Conservation (phyloP, 768 basidiomycete genomes). For the Leccinum broughii region DNA sequence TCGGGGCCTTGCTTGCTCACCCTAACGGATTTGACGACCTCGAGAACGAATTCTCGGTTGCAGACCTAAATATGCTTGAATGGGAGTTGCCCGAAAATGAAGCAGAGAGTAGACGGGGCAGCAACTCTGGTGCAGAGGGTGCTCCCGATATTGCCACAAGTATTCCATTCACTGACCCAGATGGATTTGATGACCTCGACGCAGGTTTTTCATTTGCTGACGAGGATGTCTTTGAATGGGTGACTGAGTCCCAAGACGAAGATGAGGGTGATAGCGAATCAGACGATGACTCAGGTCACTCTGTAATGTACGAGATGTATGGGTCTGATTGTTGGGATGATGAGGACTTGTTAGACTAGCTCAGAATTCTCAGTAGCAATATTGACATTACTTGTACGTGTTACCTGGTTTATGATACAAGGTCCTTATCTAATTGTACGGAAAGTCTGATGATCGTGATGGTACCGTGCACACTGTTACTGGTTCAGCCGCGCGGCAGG, state of each 20-base stretch:
- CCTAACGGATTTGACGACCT: not conserved
- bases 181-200: not conserved
- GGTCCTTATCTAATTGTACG: no score
- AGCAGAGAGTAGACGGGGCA: not conserved
- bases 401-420: no score
- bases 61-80: not conserved
- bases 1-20: not conserved
- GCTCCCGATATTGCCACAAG: not conserved
- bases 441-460: no score
- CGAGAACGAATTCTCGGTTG: not conserved
- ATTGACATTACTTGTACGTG: no score
- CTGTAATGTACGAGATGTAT: not conserved
- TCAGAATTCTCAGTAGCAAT: no score
- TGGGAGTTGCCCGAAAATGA: not conserved
- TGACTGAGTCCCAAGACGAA: not conserved
- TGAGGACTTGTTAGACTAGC: not conserved
- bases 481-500: no score
- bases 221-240: not conserved
- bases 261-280: not conserved
- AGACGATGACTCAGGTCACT: not conserved
- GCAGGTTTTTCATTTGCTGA: not conserved
- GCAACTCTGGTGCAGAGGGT: not conserved
- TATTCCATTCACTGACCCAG: not conserved
- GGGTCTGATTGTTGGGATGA: not conserved
- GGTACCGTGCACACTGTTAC: no score